These are phyloP conservation scores for Hypholoma fasciculare DNA, from an alignment of 768 basidiomycete genomes.

Conservation along the genomic window DNA sequence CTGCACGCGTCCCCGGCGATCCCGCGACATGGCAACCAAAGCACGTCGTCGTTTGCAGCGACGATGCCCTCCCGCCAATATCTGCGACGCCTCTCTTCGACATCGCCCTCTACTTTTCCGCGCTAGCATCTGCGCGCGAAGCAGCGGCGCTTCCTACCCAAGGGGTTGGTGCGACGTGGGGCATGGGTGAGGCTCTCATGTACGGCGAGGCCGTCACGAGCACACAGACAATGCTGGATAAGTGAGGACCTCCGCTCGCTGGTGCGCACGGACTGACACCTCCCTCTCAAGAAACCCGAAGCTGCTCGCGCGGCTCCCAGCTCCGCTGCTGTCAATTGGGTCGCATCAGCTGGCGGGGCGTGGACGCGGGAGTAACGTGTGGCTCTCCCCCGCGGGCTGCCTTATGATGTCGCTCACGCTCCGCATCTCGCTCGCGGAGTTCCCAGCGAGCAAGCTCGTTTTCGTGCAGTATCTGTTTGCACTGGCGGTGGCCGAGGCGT, in stretches of 20 bases:
- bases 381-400: constrained; percentile 92
- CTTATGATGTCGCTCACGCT: constrained; percentile 81
- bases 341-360: constrained; percentile 86
- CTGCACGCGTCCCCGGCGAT: constrained; percentile 21
- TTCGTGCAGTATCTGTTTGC: constrained; percentile 94
- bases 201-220: constrained; percentile 92
- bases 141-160: constrained; percentile 17
- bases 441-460: constrained; percentile 68
- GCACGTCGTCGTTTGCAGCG: constrained; percentile 53
- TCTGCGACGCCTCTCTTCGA: constrained; percentile 77
- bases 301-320: constrained; percentile 66
- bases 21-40: constrained; percentile 44
- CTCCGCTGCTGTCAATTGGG: constrained; percentile 81
- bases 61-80: constrained; percentile 45
- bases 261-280: neutral
- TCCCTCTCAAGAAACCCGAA: constrained; percentile 63
- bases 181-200: constrained; percentile 74
- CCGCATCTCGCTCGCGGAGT: constrained; percentile 45
- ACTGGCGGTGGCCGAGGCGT: constrained; percentile 87
- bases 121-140: constrained; percentile 39
- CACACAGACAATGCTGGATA: constrained; percentile 93
- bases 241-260: constrained; percentile 49
- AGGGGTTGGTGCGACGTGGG: constrained; percentile 32
- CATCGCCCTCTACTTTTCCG: constrained; percentile 55
- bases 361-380: constrained; percentile 85